Evolutionary conservation across 2,329 filamentous ascomycete species (phyloP).

Genomic region (Ascochyta koolunga): DNA sequence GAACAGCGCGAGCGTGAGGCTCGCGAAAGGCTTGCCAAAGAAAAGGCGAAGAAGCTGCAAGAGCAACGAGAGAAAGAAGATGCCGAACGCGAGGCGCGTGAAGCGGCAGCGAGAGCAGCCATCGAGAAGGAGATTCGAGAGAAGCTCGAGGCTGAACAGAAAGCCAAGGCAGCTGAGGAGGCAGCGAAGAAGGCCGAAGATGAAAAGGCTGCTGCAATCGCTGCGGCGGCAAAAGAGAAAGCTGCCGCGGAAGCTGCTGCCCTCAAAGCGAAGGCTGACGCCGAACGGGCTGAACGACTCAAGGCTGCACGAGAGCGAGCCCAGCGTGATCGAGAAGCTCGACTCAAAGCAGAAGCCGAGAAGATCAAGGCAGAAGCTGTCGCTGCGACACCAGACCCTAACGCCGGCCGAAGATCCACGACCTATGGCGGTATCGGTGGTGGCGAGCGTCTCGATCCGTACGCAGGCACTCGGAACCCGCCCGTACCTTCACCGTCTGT

Average conservation of each 20-base stretch:
- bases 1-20: slow-evolving; percentile 57
- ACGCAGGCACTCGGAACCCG: slow-evolving; percentile 64
- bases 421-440: slow-evolving; percentile 57
- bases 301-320: slow-evolving; percentile 49
- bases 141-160: slow-evolving; percentile 49
- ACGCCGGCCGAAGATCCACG: slow-evolving; percentile 37
- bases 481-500: slow-evolving; percentile 55
- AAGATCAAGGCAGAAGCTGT: slow-evolving; percentile 37
- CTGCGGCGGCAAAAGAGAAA: slow-evolving; percentile 42
- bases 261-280: slow-evolving; percentile 42
- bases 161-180: slow-evolving; percentile 47
- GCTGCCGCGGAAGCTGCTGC: slow-evolving; percentile 38
- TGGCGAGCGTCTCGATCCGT: slow-evolving; percentile 73
- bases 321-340: slow-evolving; percentile 46
- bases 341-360: slow-evolving; percentile 45
- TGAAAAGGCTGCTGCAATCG: slow-evolving; percentile 40
- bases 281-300: slow-evolving; percentile 43
- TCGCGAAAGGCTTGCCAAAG: slow-evolving; percentile 53
- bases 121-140: slow-evolving; percentile 52
- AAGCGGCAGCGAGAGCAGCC: slow-evolving; percentile 44
- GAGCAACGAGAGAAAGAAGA: slow-evolving; percentile 50
- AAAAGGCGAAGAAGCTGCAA: slow-evolving; percentile 49
- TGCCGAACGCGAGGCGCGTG: slow-evolving; percentile 43
- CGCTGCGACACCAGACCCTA: slow-evolving; percentile 27
- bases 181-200: slow-evolving; percentile 47